Conservation (phyloP, 2,329 filamentous ascomycete genomes). For the Aureobasidium sp. region DNA sequence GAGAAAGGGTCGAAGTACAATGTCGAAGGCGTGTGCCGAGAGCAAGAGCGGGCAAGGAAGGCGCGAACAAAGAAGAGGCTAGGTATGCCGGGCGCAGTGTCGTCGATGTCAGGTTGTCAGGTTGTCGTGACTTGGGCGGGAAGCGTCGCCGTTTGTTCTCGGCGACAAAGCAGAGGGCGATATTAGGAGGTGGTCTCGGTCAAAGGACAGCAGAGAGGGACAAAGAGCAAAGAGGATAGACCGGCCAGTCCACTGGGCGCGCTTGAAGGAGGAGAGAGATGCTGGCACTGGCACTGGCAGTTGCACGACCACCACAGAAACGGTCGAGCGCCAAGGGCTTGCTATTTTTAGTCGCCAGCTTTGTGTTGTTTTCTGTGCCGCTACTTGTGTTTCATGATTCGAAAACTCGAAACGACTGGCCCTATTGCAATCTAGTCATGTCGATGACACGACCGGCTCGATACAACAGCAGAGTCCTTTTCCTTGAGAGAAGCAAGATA, state of each 20-base stretch:
- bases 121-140: neutral
- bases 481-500: neutral
- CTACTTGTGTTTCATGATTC: conserved; percentile 1
- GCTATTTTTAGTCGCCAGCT: neutral
- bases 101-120: neutral
- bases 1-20: neutral
- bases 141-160: neutral
- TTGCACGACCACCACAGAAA: neutral
- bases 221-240: neutral
- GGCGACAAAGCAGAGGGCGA: neutral
- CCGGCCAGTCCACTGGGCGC: neutral
- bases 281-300: neutral
- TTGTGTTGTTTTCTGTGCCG: neutral
- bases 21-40: neutral
- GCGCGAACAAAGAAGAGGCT: conserved; percentile 9
- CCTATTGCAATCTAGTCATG: neutral
- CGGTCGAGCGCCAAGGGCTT: conserved; percentile 6
- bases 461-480: neutral
- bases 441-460: too few species aligned
- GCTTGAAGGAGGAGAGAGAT: conserved; percentile 7
- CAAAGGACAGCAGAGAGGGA: conserved; percentile 2
- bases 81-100: neutral
- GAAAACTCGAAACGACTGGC: neutral
- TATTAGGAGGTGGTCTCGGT: neutral
- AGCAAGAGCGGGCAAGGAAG: neutral